These are phyloP conservation scores for Trametes hirsuta DNA, from an alignment of 1,284 basidiomycete species.

Conservation along the genomic window DNA sequence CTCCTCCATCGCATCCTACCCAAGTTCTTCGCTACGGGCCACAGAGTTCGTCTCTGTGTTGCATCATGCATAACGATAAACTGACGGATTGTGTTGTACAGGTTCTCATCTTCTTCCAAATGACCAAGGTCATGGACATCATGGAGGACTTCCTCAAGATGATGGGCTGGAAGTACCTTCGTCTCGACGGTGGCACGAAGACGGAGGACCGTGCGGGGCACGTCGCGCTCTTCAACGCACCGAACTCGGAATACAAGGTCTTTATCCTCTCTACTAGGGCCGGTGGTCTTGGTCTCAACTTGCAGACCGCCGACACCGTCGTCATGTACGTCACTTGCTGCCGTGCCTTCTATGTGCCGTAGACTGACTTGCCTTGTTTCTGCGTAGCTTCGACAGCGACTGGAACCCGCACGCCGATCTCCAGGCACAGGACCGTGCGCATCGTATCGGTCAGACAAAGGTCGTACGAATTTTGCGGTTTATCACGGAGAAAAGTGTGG, in stretches of 20 bases:
- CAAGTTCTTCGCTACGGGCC: constrained; percentile 91
- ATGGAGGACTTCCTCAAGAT: constrained; percentile 98
- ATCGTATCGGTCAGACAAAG: constrained; percentile 99
- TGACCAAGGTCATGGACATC: constrained; percentile 99
- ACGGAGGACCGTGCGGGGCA: constrained; percentile 95
- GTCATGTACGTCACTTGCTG: constrained; percentile 79
- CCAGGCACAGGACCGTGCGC: constrained; percentile 98
- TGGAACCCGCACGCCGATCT: constrained; percentile 98
- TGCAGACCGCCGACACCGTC: constrained; percentile 99
- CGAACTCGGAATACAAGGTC: constrained; percentile 87
- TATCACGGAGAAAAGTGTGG: constrained; percentile 97
- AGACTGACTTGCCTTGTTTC: not conserved
- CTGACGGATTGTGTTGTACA: constrained; percentile 31
- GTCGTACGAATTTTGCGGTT: constrained; percentile 96
- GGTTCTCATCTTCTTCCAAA: constrained; percentile 99
- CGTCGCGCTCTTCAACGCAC: constrained; percentile 91
- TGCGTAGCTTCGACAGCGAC: constrained; percentile 82
- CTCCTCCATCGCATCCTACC: constrained; percentile 92
- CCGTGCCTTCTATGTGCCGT: not conserved
- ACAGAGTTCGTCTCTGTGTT: constrained; percentile 66
- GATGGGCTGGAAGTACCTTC: constrained; percentile 89
- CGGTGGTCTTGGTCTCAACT: constrained; percentile 95
- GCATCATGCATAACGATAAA: not conserved
- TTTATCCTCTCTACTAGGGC: constrained; percentile 98
- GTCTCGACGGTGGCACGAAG: constrained; percentile 97